phyloP scores from a whole-genome alignment of 768 basidiomycete species.

The Sporobolomyces roseus region DNA sequence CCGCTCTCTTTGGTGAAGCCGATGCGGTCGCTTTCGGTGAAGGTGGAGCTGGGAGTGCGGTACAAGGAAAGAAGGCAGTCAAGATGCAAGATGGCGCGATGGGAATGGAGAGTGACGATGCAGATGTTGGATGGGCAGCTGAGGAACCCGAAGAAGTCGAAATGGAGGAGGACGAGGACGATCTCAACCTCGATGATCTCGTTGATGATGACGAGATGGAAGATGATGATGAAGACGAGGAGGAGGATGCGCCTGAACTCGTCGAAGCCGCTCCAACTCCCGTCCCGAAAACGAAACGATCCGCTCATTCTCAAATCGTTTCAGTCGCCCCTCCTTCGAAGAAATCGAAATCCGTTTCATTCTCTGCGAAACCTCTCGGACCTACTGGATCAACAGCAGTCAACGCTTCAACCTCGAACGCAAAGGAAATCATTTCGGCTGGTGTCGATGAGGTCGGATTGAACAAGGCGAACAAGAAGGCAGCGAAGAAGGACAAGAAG shows the following conservation, averaged over 20 bases:
- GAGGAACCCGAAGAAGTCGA: slow-evolving; percentile 30
- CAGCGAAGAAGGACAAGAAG: slow-evolving; percentile 46
- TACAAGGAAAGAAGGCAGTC: slow-evolving; percentile 47
- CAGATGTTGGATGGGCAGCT: slow-evolving; percentile 34
- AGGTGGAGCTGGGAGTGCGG: slow-evolving; percentile 53
- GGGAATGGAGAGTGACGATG: slow-evolving; percentile 51
- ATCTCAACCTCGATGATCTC: slow-evolving; percentile 19
- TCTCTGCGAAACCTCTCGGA: slow-evolving; percentile 35
- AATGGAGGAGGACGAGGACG: slow-evolving; percentile 37
- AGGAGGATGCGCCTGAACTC: neutral
- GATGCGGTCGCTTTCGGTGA: slow-evolving; percentile 74
- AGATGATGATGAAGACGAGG: slow-evolving; percentile 23
- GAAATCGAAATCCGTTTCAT: slow-evolving; percentile 41
- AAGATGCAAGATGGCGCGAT: slow-evolving; percentile 47
- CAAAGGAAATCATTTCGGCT: slow-evolving; percentile 24
- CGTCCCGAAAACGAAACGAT: slow-evolving; percentile 30
- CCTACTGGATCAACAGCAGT: slow-evolving; percentile 30
- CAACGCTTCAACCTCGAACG: slow-evolving; percentile 12
- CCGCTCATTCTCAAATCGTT: slow-evolving; percentile 32
- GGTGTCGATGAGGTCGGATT: slow-evolving; percentile 36
- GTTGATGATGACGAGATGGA: slow-evolving; percentile 29
- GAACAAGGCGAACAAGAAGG: slow-evolving; percentile 43
- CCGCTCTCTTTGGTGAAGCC: slow-evolving; percentile 72
- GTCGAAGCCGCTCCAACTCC: neutral
- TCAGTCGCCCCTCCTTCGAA: slow-evolving; percentile 42